Percentiles rank a stretch among this genome's conserved stretches.
Evolutionary conservation across 352 stramenopile genomes (phyloP).

Genomic region (Saprolegnia diclina): DNA sequence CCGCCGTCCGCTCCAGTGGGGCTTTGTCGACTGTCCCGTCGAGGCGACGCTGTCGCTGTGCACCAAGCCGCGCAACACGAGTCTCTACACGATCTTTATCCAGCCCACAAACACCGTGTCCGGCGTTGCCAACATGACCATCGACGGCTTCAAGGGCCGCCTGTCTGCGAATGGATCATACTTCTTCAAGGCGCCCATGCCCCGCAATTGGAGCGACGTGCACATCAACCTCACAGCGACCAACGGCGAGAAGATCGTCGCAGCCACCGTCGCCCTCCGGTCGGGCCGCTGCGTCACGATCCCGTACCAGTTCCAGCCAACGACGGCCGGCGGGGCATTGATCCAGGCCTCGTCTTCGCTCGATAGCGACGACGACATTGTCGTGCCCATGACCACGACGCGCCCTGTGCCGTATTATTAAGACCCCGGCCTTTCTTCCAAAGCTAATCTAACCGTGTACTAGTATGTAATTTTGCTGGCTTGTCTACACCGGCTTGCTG

Average conservation of each 20-base stretch:
- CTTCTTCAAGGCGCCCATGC: constrained; percentile 1
- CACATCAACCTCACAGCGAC: not conserved
- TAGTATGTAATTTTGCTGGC: too few relatives aligned
- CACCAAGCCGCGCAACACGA: constrained; percentile 37
- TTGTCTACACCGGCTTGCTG: too few relatives aligned
- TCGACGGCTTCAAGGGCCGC: constrained; percentile 35
- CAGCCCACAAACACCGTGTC: constrained; percentile 58
- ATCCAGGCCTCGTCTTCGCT: not conserved
- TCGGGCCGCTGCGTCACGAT: not conserved
- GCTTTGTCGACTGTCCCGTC: constrained; percentile 62
- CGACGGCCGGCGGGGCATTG: not conserved
- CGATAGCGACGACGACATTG: not conserved
- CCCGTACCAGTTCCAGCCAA: not conserved
- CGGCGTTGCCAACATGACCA: constrained; percentile 45
- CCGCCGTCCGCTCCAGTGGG: constrained; percentile 33
- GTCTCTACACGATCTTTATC: constrained; percentile 53
- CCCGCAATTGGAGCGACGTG: not conserved
- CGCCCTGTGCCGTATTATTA: too few relatives aligned
- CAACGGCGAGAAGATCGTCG: not conserved
- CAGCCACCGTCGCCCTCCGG: not conserved
- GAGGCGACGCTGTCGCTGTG: constrained; percentile 53
- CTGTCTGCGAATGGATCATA: not conserved
- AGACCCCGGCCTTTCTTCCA: too few relatives aligned
- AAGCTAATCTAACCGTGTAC: too few relatives aligned
- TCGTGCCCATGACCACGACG: too few relatives aligned